Conservation (phyloP, 495 filamentous ascomycete genomes). For the Penicillium paxilli region DNA sequence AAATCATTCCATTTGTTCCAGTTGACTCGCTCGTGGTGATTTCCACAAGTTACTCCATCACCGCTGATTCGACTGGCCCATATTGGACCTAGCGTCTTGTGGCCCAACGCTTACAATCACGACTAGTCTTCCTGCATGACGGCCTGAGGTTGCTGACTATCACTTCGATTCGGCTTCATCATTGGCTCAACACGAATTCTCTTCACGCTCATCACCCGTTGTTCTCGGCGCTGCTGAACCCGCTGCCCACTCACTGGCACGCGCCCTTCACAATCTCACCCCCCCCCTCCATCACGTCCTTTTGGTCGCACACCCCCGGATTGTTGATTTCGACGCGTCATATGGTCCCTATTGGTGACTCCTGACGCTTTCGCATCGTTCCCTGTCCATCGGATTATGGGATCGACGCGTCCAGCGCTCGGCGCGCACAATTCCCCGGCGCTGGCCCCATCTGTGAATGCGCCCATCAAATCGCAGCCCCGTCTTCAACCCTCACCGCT, state of each 20-base stretch:
- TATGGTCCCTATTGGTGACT: slow-evolving; percentile 17
- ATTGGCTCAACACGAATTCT: slow-evolving; percentile 21
- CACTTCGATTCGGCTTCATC: slow-evolving; percentile 4
- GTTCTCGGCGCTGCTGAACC: slow-evolving; percentile 10
- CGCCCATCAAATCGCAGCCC: slow-evolving; percentile 48
- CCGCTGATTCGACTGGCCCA: slow-evolving; percentile 15
- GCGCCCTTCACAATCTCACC: too few species aligned
- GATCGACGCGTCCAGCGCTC: slow-evolving; percentile 63
- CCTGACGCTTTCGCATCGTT: slow-evolving; percentile 9
- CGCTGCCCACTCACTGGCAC: not conserved
- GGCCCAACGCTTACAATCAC: slow-evolving; percentile 26
- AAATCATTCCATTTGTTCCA: too few species aligned
- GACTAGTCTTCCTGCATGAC: slow-evolving; percentile 21
- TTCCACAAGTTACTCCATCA: slow-evolving; percentile 8
- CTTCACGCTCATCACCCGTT: slow-evolving; percentile 16
- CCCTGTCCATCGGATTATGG: slow-evolving; percentile 43
- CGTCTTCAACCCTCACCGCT: slow-evolving; percentile 47
- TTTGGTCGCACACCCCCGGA: too few species aligned
- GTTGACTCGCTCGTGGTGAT: slow-evolving; percentile 10
- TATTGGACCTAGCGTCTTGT: slow-evolving; percentile 25
- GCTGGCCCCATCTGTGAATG: slow-evolving; percentile 50
- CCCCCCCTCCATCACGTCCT: not conserved
- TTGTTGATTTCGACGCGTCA: slow-evolving; percentile 27
- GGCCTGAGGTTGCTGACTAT: slow-evolving; percentile 26
- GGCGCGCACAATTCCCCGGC: slow-evolving; percentile 67